Evolutionary conservation across 192 early-diverging fungal genomes (phyloP).

Genomic region (Mortierella antarctica): DNA sequence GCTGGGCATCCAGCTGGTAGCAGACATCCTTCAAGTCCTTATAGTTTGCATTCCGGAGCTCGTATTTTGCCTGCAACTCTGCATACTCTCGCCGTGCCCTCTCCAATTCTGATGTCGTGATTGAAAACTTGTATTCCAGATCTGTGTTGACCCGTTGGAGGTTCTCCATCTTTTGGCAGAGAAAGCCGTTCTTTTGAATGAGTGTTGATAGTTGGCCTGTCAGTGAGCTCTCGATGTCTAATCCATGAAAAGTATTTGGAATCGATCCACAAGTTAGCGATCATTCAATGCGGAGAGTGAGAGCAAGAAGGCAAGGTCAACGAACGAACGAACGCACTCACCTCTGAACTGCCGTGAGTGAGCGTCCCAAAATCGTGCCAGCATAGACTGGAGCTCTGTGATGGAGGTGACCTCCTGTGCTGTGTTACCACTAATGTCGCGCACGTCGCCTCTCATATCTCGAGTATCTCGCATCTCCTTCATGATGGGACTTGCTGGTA

Average conservation of each 20-base stretch:
- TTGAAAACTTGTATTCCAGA: constrained; percentile 53
- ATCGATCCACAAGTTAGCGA: neutral
- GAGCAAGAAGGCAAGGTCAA: neutral
- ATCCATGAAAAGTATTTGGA: neutral
- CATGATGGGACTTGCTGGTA: constrained; percentile 14
- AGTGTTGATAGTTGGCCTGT: constrained; percentile 48
- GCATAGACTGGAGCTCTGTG: constrained; percentile 45
- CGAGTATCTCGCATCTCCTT: constrained; percentile 32
- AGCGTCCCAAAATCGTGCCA: constrained; percentile 51
- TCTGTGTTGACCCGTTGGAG: constrained; percentile 49
- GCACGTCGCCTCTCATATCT: constrained; percentile 23
- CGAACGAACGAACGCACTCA: neutral
- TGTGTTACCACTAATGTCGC: constrained; percentile 48
- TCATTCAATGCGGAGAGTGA: neutral
- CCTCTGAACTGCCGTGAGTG: constrained; percentile 51
- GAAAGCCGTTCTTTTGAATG: constrained; percentile 51
- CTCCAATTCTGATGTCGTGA: constrained; percentile 48
- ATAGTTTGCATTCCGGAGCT: constrained; percentile 48
- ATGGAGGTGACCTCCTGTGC: constrained; percentile 51
- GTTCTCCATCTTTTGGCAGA: constrained; percentile 55
- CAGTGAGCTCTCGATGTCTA: constrained; percentile 48
- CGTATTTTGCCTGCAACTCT: constrained; percentile 50
- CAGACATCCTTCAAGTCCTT: constrained; percentile 51
- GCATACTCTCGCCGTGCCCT: constrained; percentile 43
- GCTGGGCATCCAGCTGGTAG: constrained; percentile 52